Conservation (phyloP, 208 protist genomes). For the Acanthamoeba castellanii region DNA sequence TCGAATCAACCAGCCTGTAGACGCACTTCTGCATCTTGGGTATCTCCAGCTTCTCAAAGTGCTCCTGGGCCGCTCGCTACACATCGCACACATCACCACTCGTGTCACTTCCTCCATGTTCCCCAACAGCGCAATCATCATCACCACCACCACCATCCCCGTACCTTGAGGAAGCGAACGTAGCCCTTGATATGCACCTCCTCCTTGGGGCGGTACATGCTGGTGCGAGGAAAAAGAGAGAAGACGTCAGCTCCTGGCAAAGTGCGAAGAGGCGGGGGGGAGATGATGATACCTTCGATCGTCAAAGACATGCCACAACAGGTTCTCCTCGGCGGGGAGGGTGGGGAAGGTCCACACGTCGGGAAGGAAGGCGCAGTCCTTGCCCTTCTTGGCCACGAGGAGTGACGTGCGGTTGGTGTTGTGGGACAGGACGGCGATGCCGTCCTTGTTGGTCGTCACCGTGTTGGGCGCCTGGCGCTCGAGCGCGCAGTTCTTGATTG, state of each 20-base stretch:
- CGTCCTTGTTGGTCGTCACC: slow-evolving; percentile 71
- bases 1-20: slow-evolving; percentile 60
- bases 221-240: not conserved
- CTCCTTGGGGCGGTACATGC: slow-evolving; percentile 76
- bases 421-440: slow-evolving; percentile 39
- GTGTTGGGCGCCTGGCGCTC: not conserved
- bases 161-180: slow-evolving; percentile 68
- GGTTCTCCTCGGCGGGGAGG: not conserved
- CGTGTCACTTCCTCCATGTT: not conserved
- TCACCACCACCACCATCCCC: not conserved
- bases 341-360: slow-evolving; percentile 50
- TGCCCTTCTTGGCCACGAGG: slow-evolving; percentile 69
- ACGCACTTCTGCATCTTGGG: slow-evolving; percentile 65
- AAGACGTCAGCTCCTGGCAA: too few relatives aligned
- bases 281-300: too few relatives aligned
- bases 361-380: slow-evolving; percentile 63
- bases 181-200: slow-evolving; percentile 73
- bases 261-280: too few relatives aligned
- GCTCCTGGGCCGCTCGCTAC: slow-evolving; percentile 18
- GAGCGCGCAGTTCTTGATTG: slow-evolving; percentile 49
- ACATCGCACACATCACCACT: not conserved
- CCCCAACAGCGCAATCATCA: not conserved
- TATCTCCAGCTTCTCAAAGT: slow-evolving; percentile 69
- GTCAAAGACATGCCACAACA: slow-evolving; percentile 75
- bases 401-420: not conserved